A percentile compares a stretch with the other conserved stretches of the same genome.
These are phyloP conservation scores for Biscogniauxia marginata DNA, from an alignment of 2,329 filamentous ascomycete species.

Conservation along the genomic window DNA sequence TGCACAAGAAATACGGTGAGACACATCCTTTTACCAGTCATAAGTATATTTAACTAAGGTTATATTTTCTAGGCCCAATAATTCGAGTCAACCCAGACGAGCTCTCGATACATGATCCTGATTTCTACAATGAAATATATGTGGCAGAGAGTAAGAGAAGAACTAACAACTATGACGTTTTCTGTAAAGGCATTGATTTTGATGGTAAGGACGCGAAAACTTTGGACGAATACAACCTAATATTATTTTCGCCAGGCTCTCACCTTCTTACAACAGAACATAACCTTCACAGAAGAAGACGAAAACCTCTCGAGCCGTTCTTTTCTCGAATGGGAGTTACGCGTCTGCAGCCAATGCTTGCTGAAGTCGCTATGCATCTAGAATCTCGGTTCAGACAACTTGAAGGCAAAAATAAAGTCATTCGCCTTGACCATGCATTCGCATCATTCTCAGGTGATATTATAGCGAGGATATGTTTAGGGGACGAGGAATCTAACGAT, in stretches of 20 bases:
- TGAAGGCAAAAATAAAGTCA: conserved; percentile 8
- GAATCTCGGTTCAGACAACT: conserved; percentile 14
- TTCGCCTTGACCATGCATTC: conserved; percentile 18
- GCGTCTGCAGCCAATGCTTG: conserved; percentile 12
- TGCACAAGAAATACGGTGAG: conserved; percentile 36
- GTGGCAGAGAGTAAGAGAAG: conserved; percentile 13
- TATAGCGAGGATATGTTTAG: conserved; percentile 18
- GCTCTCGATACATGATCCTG: conserved; percentile 24
- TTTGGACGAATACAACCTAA: background rate
- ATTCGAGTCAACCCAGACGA: conserved; percentile 28
- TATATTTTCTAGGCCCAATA: conserved; percentile 16
- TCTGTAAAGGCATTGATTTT: conserved; percentile 17
- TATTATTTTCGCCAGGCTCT: conserved; percentile 4
- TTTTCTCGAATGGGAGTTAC: conserved; percentile 16
- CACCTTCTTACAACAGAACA: conserved; percentile 18
- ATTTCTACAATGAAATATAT: conserved; percentile 19
- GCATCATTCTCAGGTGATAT: conserved; percentile 18
- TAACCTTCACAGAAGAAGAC: conserved; percentile 16
- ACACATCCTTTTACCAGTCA: background rate
- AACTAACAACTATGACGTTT: conserved; percentile 17
- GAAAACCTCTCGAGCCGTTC: conserved; percentile 17
- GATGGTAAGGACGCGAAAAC: conserved; percentile 11
- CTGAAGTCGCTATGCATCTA: conserved; percentile 14
- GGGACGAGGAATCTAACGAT: conserved; percentile 10
- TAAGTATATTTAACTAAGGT: background rate